These are phyloP conservation scores for Tuber aestivum DNA, from an alignment of 495 filamentous ascomycete species.

Conservation along the genomic window DNA sequence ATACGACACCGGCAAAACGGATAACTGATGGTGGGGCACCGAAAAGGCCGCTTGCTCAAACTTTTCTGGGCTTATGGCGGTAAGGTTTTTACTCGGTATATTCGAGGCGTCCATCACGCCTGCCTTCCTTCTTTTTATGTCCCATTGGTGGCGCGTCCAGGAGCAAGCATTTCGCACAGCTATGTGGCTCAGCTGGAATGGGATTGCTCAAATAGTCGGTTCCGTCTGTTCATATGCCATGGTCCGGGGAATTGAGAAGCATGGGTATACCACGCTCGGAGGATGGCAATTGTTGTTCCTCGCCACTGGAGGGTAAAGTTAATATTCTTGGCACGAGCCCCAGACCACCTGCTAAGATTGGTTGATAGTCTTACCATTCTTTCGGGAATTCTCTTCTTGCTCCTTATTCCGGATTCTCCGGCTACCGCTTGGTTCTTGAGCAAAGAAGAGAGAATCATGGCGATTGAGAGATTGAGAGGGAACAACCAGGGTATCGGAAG, in stretches of 20 bases:
- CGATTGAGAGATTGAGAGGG: conserved; percentile 56
- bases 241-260: conserved; percentile 2
- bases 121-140: conserved; percentile 55
- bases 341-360: conserved; percentile 46
- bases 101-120: conserved; percentile 65
- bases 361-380: conserved; percentile 53
- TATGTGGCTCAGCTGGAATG: conserved; percentile 70
- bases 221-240: background rate
- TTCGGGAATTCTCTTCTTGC: conserved; percentile 45
- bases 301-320: conserved; percentile 44
- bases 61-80: conserved; percentile 53
- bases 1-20: background rate
- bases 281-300: conserved; percentile 52
- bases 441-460: conserved; percentile 47
- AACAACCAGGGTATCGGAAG: conserved; percentile 67
- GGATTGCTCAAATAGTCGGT: conserved; percentile 52
- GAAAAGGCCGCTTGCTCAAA: conserved; percentile 50
- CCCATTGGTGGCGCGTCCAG: conserved; percentile 68
- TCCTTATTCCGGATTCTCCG: conserved; percentile 51
- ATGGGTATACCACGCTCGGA: conserved; percentile 53
- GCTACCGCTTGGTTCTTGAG: conserved; percentile 48
- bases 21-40: background rate
- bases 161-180: conserved; percentile 61
- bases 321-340: conserved; percentile 55
- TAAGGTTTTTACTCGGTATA: conserved; percentile 60